Base-by-base conservation (phyloP, 768 basidiomycete species). In the Russula sp. region DNA sequence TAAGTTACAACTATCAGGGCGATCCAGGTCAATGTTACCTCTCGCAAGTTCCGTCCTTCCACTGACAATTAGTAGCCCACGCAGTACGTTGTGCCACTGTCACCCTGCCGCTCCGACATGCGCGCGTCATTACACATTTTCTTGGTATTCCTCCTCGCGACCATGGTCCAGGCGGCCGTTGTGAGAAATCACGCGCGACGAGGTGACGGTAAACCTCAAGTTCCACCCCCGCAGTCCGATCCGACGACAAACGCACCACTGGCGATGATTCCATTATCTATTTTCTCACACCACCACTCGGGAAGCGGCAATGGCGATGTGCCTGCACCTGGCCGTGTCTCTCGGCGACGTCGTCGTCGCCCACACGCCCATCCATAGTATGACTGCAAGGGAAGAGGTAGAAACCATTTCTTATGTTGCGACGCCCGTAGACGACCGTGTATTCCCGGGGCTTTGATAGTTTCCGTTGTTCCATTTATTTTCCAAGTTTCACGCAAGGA, bases 281-380 rank as follows among this genome's bases (percentile, higher is more conserved):
- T 62, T 51, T 39, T 37, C 31, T 44, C 55, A 18, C 35, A 39
- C n/a, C 37, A 32, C 42, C 44, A 22, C 62, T n/a, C 48, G 54
- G 42, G 6, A 22, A 14, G 16, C 18, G 42, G 34, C 13, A n/a
- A 16, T 54, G 31, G 11, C 7, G 10, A 55, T 2, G 27, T 9
- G 2, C 39, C 39, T 3, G 44, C 22, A 27, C 34, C 45, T 35
- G 27, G 27, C 27, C 27, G 27, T 27, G 39, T 58, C 42, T 34
- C 52, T 10, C 47, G 61, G 44, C 44, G 65, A 42, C 52, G 58
- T 40, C 37, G 37, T 13, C 55, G 45, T 54, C 61, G 65, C 32
- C 61, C 53, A 48, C 65, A 37, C 11, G 54, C 34, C 14, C 62
- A 64, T 48, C 63, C 59, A 27, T 64, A 57, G n/a, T 22, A 35